Evolutionary conservation across 75 land plant species (phyloP).

Genomic region (Sequoiadendron giganteum): DNA sequence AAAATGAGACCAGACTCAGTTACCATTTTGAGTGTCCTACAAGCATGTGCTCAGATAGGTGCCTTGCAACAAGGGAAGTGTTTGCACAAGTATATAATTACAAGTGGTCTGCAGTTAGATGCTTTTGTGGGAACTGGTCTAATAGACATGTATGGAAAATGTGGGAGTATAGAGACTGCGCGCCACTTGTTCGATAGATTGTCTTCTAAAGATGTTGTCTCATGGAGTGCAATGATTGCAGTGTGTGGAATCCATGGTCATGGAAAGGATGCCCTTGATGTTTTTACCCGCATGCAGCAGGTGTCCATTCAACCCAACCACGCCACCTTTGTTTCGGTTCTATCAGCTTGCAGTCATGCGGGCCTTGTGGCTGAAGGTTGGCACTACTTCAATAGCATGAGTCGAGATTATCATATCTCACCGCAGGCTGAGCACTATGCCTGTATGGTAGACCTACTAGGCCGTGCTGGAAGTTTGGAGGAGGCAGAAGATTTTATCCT

Average conservation of each 20-base stretch:
- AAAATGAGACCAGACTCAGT: slow-evolving; percentile 30
- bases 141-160: slow-evolving; percentile 1
- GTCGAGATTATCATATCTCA: background rate
- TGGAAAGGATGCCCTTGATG: background rate
- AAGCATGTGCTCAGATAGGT: slow-evolving; percentile 30
- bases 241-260: background rate
- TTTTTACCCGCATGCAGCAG: background rate
- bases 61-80: slow-evolving; percentile 27
- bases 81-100: slow-evolving; percentile 1
- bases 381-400: background rate
- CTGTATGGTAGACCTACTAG: background rate
- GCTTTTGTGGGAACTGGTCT: background rate
- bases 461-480: background rate
- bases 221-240: slow-evolving; percentile 1
- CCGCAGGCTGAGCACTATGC: background rate
- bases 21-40: slow-evolving; percentile 29
- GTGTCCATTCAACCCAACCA: background rate
- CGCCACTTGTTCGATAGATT: background rate
- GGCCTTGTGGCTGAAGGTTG: slow-evolving; percentile 5
- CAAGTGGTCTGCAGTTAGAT: background rate
- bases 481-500: slow-evolving; percentile 33
- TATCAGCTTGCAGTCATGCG: slow-evolving; percentile 12
- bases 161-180: background rate
- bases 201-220: background rate
- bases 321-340: slow-evolving; percentile 9